Evolutionary conservation across 805 yeast genomes (phyloP).

Genomic region (Sugiyamaella qingdaonensis): DNA sequence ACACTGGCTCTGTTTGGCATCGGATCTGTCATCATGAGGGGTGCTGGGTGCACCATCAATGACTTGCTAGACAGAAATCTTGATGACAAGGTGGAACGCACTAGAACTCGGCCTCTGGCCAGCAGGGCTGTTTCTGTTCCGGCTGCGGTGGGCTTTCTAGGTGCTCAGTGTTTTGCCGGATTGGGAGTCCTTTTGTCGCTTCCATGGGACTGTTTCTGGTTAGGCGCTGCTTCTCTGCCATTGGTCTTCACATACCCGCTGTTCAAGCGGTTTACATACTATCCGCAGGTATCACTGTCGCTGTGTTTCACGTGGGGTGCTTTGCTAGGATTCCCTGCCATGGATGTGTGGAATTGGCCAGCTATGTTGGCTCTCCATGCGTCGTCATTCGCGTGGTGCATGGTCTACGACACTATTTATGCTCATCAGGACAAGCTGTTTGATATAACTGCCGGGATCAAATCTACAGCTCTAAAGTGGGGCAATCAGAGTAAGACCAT

Average conservation of each 20-base stretch:
- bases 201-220: slow-evolving; percentile 74
- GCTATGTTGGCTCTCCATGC: slow-evolving; percentile 75
- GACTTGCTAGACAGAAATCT: slow-evolving; percentile 81
- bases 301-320: slow-evolving; percentile 94
- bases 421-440: slow-evolving; percentile 95
- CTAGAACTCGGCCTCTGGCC: slow-evolving; percentile 89
- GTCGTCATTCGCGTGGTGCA: slow-evolving; percentile 84
- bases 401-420: slow-evolving; percentile 92
- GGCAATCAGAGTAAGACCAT: slow-evolving; percentile 71
- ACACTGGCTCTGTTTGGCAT: slow-evolving; percentile 69
- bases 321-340: slow-evolving; percentile 89
- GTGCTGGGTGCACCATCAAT: slow-evolving; percentile 96
- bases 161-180: slow-evolving; percentile 71
- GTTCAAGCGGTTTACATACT: slow-evolving; percentile 91
- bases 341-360: slow-evolving; percentile 74
- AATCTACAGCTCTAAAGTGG: slow-evolving; percentile 96
- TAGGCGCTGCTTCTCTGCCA: slow-evolving; percentile 77
- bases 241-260: slow-evolving; percentile 85
- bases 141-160: slow-evolving; percentile 68
- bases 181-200: slow-evolving; percentile 63
- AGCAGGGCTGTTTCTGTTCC: slow-evolving; percentile 70
- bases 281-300: slow-evolving; percentile 83
- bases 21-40: slow-evolving; percentile 90
- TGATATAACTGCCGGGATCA: slow-evolving; percentile 86
- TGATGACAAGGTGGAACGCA: slow-evolving; percentile 82